Evolutionary conservation across 2,329 filamentous ascomycete species (phyloP).

Genomic region (Spiromastix sp.): DNA sequence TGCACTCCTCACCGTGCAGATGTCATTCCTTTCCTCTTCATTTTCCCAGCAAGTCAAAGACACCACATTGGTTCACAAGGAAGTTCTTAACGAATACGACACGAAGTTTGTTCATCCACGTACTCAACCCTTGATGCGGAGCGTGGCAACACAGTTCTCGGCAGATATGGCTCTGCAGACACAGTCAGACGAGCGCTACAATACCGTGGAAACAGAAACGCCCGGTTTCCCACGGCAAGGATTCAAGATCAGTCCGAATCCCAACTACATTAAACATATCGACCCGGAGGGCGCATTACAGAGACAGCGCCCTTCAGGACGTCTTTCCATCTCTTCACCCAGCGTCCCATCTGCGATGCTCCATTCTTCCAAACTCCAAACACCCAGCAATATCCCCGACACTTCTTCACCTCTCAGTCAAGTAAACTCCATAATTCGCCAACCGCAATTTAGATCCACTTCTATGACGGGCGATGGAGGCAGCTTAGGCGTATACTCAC

Average conservation of each 20-base stretch:
- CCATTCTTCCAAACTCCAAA: constrained; percentile 21
- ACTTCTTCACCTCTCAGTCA: constrained; percentile 31
- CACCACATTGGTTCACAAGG: constrained; percentile 69
- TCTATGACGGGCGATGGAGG: constrained; percentile 52
- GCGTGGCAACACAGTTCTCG: constrained; percentile 70
- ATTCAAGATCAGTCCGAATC: constrained; percentile 75
- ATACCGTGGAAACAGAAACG: constrained; percentile 52
- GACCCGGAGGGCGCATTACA: constrained; percentile 50
- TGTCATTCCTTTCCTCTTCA: constrained; percentile 59
- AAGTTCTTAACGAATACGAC: constrained; percentile 92
- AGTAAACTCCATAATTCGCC: constrained; percentile 38
- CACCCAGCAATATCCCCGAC: constrained; percentile 38
- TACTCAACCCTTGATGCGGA: constrained; percentile 67
- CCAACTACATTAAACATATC: constrained; percentile 63
- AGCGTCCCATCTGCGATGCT: constrained; percentile 12
- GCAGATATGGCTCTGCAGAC: constrained; percentile 26
- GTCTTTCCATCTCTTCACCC: constrained; percentile 17
- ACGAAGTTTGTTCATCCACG: constrained; percentile 88
- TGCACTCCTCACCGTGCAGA: constrained; percentile 62
- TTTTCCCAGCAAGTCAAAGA: constrained; percentile 85
- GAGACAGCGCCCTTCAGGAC: constrained; percentile 36
- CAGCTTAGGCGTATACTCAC: constrained; percentile 67
- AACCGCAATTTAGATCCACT: constrained; percentile 43
- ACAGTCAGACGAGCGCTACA: constrained; percentile 33
- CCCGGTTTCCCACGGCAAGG: constrained; percentile 56